These are phyloP conservation scores for Leptomonas pyrrhocoris DNA, from an alignment of 208 protist genomes.

Conservation along the genomic window DNA sequence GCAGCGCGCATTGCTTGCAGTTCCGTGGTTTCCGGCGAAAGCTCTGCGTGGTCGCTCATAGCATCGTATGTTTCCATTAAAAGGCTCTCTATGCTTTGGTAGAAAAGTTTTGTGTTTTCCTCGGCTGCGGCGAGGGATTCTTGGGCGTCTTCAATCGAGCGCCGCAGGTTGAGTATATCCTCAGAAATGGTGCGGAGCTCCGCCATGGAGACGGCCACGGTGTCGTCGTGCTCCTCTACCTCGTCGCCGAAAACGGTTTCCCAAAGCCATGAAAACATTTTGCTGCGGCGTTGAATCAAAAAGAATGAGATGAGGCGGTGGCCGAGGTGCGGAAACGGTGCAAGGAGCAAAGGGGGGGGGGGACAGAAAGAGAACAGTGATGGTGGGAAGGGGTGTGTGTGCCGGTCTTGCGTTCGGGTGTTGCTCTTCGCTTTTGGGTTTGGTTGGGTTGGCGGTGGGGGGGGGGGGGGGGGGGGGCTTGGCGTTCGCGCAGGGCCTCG, in stretches of 20 bases:
- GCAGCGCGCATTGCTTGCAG: slow-evolving; percentile 2
- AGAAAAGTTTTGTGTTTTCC: slow-evolving; percentile 7
- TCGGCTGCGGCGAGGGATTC: not conserved
- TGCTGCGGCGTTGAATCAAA: too few species aligned
- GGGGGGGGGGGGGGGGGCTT: too few species aligned
- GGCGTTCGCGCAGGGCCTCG: too few species aligned
- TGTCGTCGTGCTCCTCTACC: not conserved
- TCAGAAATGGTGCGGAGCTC: not conserved
- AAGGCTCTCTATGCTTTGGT: slow-evolving; percentile 12
- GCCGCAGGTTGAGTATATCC: not conserved
- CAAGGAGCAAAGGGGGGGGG: not conserved
- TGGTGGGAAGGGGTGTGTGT: not conserved
- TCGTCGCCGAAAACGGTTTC: slow-evolving; percentile 1
- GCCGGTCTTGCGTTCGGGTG: not conserved
- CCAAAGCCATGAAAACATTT: slow-evolving; percentile 18
- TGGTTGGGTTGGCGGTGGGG: too few species aligned
- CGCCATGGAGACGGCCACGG: slow-evolving; percentile 2
- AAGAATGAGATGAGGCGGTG: too few species aligned
- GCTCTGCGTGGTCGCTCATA: not conserved
- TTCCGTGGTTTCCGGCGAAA: not conserved
- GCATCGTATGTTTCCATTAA: slow-evolving; percentile 17
- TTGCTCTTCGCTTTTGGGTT: not conserved
- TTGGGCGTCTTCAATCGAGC: not conserved
- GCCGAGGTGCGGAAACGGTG: too few species aligned
- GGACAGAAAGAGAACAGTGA: slow-evolving; percentile 3